phyloP scores from a whole-genome alignment of 345 rosid genomes.

The Arabidopsis thaliana region TAIR10.1 NC_003074.8:10230001-10230500 shows the following conservation, averaged over 20 bases:
- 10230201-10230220: neutral
- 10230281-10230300: constrained; percentile 66
- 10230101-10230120: constrained; percentile 73
- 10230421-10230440: constrained; percentile 6
- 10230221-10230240: neutral
- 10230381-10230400: constrained; percentile 29
- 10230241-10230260: too few relatives aligned
- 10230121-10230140: constrained; percentile 55
- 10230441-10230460: constrained; percentile 41
- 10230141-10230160: constrained; percentile 77
- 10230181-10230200: constrained; percentile 45
- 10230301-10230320: constrained; percentile 67
- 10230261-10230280: neutral
- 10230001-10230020: too few relatives aligned
- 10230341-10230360: constrained; percentile 66
- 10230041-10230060: constrained; percentile 43
- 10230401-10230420: neutral
- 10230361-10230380: constrained; percentile 39
- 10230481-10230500: constrained; percentile 8
- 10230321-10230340: constrained; percentile 49
- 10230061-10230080: constrained; percentile 78
- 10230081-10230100: constrained; percentile 68
- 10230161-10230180: constrained; percentile 63
- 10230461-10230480: constrained; percentile 10
- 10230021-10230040: neutral